Conservation (phyloP, 1,284 basidiomycete species). For the Heterobasidion occidentale region DNA sequence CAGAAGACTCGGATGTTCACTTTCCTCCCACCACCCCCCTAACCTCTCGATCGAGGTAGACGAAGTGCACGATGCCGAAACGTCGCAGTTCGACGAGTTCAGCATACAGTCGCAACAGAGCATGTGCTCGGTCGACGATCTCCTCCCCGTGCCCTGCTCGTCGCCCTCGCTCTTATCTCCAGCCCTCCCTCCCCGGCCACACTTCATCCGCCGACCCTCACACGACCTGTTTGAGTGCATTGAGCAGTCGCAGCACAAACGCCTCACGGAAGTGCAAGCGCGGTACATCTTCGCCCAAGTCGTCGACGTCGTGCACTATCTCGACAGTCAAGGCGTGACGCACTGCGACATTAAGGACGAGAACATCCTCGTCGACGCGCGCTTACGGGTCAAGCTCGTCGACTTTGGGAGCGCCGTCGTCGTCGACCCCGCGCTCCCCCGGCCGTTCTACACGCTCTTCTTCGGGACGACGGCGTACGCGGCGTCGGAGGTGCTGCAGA, state of each 20-base stretch:
- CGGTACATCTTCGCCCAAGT: conserved; percentile 83
- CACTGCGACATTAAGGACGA: conserved; percentile 96
- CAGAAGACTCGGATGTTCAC: conserved; percentile 32
- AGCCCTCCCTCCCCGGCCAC: conserved; percentile 27
- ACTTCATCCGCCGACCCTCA: conserved; percentile 67
- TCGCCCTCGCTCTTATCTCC: conserved; percentile 12
- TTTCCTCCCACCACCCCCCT: conserved; percentile 21
- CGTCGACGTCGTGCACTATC: conserved; percentile 77
- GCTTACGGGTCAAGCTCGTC: conserved; percentile 83
- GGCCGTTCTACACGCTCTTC: conserved; percentile 69
- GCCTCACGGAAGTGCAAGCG: conserved; percentile 73
- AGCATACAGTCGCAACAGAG: background rate
- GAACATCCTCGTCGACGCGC: conserved; percentile 78
- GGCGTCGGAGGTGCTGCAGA: conserved; percentile 73
- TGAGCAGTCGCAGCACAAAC: conserved; percentile 74
- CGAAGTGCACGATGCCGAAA: background rate
- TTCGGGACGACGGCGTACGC: conserved; percentile 79
- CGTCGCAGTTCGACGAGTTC: background rate
- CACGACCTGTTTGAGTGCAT: conserved; percentile 94
- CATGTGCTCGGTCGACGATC: background rate
- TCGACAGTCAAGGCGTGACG: conserved; percentile 70
- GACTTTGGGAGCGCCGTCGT: conserved; percentile 89
- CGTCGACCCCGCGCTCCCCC: conserved; percentile 56
- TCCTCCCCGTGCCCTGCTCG: conserved; percentile 1
- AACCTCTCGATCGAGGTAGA: conserved; percentile 31